These are phyloP conservation scores for Aphelidium insulamus DNA, from an alignment of 371 early-diverging fungal species.

Conservation along the genomic window DNA sequence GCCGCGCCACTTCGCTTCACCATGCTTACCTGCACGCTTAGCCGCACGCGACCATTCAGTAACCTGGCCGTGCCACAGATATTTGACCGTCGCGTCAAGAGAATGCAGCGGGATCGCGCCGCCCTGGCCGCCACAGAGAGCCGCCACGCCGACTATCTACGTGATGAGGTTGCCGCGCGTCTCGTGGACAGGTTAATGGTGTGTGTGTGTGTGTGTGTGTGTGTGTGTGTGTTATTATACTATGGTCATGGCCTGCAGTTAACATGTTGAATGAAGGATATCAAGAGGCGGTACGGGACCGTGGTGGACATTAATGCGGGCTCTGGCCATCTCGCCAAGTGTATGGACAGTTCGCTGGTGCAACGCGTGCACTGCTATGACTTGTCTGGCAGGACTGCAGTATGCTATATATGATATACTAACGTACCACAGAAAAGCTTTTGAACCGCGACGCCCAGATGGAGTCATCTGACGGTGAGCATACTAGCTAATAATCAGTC, in stretches of 20 bases:
- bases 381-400: slow-evolving; percentile 28
- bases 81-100: slow-evolving; percentile 51
- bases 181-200: slow-evolving; percentile 72
- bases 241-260: background rate
- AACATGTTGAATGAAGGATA: slow-evolving; percentile 24
- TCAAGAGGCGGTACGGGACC: slow-evolving; percentile 56
- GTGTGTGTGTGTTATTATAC: slow-evolving; percentile 9
- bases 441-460: slow-evolving; percentile 35
- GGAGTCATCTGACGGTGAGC: slow-evolving; percentile 31
- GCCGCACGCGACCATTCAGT: no score
- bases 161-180: slow-evolving; percentile 69
- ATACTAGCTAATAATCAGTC: background rate
- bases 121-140: slow-evolving; percentile 29
- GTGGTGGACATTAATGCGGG: slow-evolving; percentile 80
- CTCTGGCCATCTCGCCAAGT: slow-evolving; percentile 63
- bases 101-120: slow-evolving; percentile 52
- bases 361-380: slow-evolving; percentile 69
- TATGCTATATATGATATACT: background rate
- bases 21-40: no score
- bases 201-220: slow-evolving; percentile 1
- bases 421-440: slow-evolving; percentile 20
- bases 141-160: slow-evolving; percentile 69
- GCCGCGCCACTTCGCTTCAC: no score
- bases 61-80: no score
- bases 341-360: slow-evolving; percentile 49